Evolutionary conservation across 805 yeast species (phyloP), one percentile per base, ranked within the genome.

Genomic region (Naumovozyma castellii): DNA sequence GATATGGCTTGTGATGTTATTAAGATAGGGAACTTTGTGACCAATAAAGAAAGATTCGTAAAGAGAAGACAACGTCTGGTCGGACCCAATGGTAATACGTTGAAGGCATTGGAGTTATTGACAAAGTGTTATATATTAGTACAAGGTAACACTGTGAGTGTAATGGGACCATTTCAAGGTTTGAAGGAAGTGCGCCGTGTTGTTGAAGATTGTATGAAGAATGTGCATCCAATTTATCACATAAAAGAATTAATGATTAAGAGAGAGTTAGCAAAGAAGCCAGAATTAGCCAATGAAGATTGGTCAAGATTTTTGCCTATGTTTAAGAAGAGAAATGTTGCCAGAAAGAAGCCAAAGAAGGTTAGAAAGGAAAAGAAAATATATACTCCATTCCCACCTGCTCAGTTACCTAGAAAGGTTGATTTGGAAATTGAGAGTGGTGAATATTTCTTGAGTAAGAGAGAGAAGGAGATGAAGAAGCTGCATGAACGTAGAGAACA

Each of bases 311-410:
- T 90, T 62, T 69, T 92, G 58, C 98, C 98, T 18, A 87, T 82
- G 70, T 92, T 92, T 71, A 92, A 86, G 76, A 92, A 90, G 74
- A 80, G 88, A 63, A 87, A 87, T 57, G 95, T 90, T 49, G 94
- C 94, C 29, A 80, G 98, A 58, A 84, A 84, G 80, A 81, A 81
- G 72, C 84, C 92, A 44, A 77, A 74, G 64, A 77, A 75, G 61
- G 67, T 73, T 55, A 75, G 66, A 52, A 79, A 62, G 37, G 67
- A 64, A 41, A 72, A 75, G 70, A 88, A 81, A 65, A 80, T 77
- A 3, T 90, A 90, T 75, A 92, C 98, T 27, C 97, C 98, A 59
- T 92, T 92, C 87, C 98, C 98, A 68, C 97, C 98, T 53, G 84
- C 85, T 38, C 98, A 85, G 66, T 76, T 78, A 50, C 98, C 97